Evolutionary conservation across 495 filamentous ascomycete species (phyloP), one percentile per base, ranked within the genome.

Genomic region (Lasiosphaeria ovina): DNA sequence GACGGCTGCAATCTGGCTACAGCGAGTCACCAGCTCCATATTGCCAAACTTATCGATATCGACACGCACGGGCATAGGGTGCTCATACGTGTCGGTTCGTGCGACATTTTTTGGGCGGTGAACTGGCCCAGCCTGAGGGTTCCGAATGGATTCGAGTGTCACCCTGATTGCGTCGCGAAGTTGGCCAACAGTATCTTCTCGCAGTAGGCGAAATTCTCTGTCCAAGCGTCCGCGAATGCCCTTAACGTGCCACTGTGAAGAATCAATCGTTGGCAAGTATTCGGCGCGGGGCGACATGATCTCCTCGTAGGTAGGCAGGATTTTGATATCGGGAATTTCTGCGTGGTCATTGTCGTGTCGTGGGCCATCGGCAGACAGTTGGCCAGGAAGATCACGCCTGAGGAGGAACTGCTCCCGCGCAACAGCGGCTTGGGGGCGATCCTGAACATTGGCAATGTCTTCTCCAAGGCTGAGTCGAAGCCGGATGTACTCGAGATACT

Each of bases 291-390:
- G 52, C 12, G 77, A 82, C 4, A 70, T 60, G 52, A 90, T 87
- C 69, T 91, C 89, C 51, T 82, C 66, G 5, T 72, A 72, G 0
- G 86, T 89, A 0, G 88, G 89, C 34, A 91, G 65, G 51, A 90
- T 85, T 51, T 73, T 70, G 47, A 91, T 86, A 0, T 85, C 61
- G 12, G 65, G 57, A 55, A 90, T 88, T 63, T 82, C 42, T 79
- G 69, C 76, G 51, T 83, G 69, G 67, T 91, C 88, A 64, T 91
- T 92, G 67, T 89, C 82, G 59, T 92, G 88, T 3, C 88, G 77
- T 31, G 72, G 73, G 0, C 85, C 85, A 31, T 77, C 70, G 6
- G 66, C 57, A 4, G 82, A 85, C 8, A 86, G 73, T 35, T 69
- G 60, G 3, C 85, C 85, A 14, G 84, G 85, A 5, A 79, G 62